phyloP scores from a whole-genome alignment of 1,139 yeast species.

The Blastobotrys indianensis region DNA sequence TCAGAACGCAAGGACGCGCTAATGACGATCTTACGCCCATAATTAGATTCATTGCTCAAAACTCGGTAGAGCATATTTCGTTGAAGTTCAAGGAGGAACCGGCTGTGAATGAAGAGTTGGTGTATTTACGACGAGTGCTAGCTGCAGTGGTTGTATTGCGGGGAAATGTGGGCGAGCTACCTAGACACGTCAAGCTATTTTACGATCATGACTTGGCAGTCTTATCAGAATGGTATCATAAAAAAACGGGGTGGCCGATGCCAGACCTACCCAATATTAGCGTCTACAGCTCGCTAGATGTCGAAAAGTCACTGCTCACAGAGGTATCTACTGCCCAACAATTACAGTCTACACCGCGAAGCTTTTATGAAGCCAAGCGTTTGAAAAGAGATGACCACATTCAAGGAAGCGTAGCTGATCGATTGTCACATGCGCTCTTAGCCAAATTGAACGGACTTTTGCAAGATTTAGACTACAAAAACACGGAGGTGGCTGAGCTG shows the following conservation, averaged over 20 bases:
- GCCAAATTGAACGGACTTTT: constrained; percentile 32
- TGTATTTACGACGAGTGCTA: constrained; percentile 38
- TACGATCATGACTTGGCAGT: constrained; percentile 62
- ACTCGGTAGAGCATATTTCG: constrained; percentile 68
- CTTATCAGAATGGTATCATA: constrained; percentile 53
- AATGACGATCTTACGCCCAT: constrained; percentile 43
- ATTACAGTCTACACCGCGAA: constrained; percentile 18
- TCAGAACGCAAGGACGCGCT: constrained; percentile 28
- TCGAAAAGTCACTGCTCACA: constrained; percentile 69
- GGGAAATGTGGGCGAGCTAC: constrained; percentile 77
- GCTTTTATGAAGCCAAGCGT: constrained; percentile 59
- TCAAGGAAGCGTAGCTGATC: constrained; percentile 6
- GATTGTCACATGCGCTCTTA: constrained; percentile 46
- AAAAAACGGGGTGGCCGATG: constrained; percentile 32
- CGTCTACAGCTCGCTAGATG: constrained; percentile 60
- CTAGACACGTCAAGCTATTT: constrained; percentile 73
- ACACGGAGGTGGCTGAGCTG: constrained; percentile 32
- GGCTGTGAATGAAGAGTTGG: constrained; percentile 6
- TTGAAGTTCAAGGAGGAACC: constrained; percentile 13
- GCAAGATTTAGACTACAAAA: constrained; percentile 17
- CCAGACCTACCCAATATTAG: constrained; percentile 67
- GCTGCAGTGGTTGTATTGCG: constrained; percentile 81
- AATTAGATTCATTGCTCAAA: constrained; percentile 64
- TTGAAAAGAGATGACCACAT: constrained; percentile 47
- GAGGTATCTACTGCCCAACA: constrained; percentile 46